A percentile compares a stretch with the other conserved stretches of the same genome.
These are phyloP conservation scores for Gossypium davidsonii DNA, from an alignment of 441 rosid species.

Conservation along the genomic window DNA sequence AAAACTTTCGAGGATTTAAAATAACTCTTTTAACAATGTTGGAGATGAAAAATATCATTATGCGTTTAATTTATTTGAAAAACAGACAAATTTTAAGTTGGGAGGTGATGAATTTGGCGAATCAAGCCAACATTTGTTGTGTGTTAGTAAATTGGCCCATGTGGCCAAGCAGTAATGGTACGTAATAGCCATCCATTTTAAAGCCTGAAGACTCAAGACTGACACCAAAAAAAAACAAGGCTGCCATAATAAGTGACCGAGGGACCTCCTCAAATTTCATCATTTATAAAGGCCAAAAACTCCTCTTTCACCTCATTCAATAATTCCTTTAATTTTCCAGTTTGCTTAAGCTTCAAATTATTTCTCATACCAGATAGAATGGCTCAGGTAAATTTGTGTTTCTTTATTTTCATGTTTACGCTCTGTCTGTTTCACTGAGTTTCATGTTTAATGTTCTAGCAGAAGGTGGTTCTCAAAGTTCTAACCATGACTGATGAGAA, in stretches of 20 bases:
- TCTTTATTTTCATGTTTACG: background rate
- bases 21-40: too few species aligned
- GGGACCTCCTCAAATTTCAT: background rate
- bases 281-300: background rate
- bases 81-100: background rate
- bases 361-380: constrained; percentile 20
- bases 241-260: background rate
- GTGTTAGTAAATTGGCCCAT: background rate
- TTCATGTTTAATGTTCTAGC: constrained; percentile 13
- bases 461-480: constrained; percentile 82
- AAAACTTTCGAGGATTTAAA: too few species aligned
- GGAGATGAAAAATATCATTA: too few species aligned
- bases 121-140: too few species aligned
- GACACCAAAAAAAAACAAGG: background rate
- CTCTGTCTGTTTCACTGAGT: background rate
- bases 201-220: background rate
- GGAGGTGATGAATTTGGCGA: background rate
- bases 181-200: background rate
- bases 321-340: background rate
- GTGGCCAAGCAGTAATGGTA: background rate
- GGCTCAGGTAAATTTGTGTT: constrained; percentile 56
- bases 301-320: background rate
- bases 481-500: constrained; percentile 90
- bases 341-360: background rate
- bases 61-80: background rate